phyloP scores from a whole-genome alignment of 1,284 basidiomycete genomes.

The Somion occarium region DNA sequence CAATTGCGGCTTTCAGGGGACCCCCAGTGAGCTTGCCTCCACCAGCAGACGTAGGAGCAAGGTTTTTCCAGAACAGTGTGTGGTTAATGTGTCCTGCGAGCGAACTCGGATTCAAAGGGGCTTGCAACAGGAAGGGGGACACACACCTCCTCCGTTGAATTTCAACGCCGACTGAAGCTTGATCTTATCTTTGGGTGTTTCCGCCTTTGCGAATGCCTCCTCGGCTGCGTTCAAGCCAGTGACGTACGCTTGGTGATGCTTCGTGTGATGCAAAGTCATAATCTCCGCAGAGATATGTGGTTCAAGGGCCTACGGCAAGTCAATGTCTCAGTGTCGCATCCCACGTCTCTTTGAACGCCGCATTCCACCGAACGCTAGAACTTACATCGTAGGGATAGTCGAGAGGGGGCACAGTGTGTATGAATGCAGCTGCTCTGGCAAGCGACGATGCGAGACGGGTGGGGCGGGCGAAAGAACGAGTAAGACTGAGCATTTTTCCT shows the following conservation, averaged over 20 bases:
- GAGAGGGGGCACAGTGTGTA: slow-evolving; percentile 73
- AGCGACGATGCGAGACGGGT: slow-evolving; percentile 5
- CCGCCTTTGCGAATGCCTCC: slow-evolving; percentile 58
- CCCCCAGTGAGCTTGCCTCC: slow-evolving; percentile 65
- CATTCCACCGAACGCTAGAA: too few species aligned
- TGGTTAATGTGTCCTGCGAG: slow-evolving; percentile 80
- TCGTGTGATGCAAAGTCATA: slow-evolving; percentile 83
- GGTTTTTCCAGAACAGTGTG: slow-evolving; percentile 92
- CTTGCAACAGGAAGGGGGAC: background rate
- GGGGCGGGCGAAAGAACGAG: slow-evolving; percentile 17
- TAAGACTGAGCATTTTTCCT: slow-evolving; percentile 14
- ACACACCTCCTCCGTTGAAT: slow-evolving; percentile 61
- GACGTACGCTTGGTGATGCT: slow-evolving; percentile 84
- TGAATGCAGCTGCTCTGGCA: slow-evolving; percentile 15
- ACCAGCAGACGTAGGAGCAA: slow-evolving; percentile 46
- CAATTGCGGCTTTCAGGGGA: slow-evolving; percentile 66
- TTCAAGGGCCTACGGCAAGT: slow-evolving; percentile 55
- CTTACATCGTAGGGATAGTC: slow-evolving; percentile 77
- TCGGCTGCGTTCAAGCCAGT: slow-evolving; percentile 76
- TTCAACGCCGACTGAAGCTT: slow-evolving; percentile 70
- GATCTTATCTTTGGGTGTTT: slow-evolving; percentile 74
- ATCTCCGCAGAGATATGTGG: slow-evolving; percentile 80
- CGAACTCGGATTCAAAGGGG: slow-evolving; percentile 1
- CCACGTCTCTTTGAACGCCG: too few species aligned
- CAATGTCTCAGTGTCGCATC: background rate